Conservation (phyloP, 2,329 filamentous ascomycete species). For the Bertia moriformis region DNA sequence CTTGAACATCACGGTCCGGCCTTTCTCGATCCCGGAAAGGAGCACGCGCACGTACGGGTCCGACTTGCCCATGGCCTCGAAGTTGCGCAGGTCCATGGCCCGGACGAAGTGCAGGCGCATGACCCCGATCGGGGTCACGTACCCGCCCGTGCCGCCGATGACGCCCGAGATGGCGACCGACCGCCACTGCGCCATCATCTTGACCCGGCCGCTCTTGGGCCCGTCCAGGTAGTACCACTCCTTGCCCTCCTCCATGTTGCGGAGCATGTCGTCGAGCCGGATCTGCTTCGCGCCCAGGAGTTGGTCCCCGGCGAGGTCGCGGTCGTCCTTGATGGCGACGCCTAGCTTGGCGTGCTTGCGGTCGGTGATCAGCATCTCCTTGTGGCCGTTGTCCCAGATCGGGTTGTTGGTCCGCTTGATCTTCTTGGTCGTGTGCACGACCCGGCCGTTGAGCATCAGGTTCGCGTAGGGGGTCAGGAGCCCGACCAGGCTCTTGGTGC, state of each 20-base stretch:
- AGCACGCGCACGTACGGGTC: slow-evolving; percentile 85
- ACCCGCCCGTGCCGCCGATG: slow-evolving; percentile 66
- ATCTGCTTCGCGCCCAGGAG: slow-evolving; percentile 86
- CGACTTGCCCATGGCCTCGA: slow-evolving; percentile 91
- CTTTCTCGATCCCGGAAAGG: slow-evolving; percentile 80
- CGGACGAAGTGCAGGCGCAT: slow-evolving; percentile 85
- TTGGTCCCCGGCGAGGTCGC: slow-evolving; percentile 70
- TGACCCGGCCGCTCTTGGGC: slow-evolving; percentile 68
- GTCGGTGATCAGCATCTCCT: slow-evolving; percentile 90
- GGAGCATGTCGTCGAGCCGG: slow-evolving; percentile 82
- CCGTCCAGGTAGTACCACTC: slow-evolving; percentile 90
- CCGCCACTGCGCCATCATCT: slow-evolving; percentile 89
- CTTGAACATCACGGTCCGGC: slow-evolving; percentile 82
- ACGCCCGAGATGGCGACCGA: slow-evolving; percentile 76
- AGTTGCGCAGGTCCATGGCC: slow-evolving; percentile 71
- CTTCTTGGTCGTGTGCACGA: slow-evolving; percentile 77
- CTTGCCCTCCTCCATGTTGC: slow-evolving; percentile 78
- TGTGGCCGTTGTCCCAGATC: slow-evolving; percentile 83
- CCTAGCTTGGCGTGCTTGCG: slow-evolving; percentile 80
- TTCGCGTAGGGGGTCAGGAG: slow-evolving; percentile 81
- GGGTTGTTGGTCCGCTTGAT: slow-evolving; percentile 96
- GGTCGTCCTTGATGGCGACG: slow-evolving; percentile 86
- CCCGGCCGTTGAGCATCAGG: slow-evolving; percentile 79
- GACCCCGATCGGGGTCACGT: slow-evolving; percentile 84
- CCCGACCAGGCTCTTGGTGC: slow-evolving; percentile 80